Base-by-base conservation (phyloP, 768 basidiomycete genomes). In the Amanita inopinata region DNA sequence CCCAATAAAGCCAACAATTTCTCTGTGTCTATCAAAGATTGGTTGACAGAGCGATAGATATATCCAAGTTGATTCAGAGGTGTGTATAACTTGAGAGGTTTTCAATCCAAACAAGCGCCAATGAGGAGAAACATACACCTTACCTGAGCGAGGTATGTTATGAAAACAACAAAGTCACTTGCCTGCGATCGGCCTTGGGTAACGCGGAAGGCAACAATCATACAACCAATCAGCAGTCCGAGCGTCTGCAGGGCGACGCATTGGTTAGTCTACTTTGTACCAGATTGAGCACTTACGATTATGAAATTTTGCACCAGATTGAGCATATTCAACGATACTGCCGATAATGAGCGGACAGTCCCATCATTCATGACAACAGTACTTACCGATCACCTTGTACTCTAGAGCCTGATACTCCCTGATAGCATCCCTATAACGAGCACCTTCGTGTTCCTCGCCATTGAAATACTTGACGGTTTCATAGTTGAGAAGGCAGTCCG, bases 401-500 rank as follows among this genome's bases (percentile, higher is more conserved):
- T 90, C 86, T 35, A 83, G 60, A 6, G 60, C 60, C 52, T 93
- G 90, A 51, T 89, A 91, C 40, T 80, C 70, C 11, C 67, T 57
- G 47, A 93, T 71, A 2, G 89, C 85, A 10, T 80, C 71, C 8
- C 65, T 58, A 53, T 89, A 91, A 22, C 90, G 71, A 32, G 69
- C 67, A 12, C 71, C 72, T 55, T 93, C 90, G 51, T 89, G 77
- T 17, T 74, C 70, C 59, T 94, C 90, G 11, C 87, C 83, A n/a
- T 78, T 78, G 56, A 91, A 92, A 57, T 88, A 88, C 59, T 88
- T 92, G 52, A 90, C 82, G 3, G 87, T 89, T 58, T 85, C 83
- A 47, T 85, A 86, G 55, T 85, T 85, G 39, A 87, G 70, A 20
- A 89, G 61, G 51, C 78, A 79, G 53, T 91, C 88, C 3, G 84